Evolutionary conservation across 805 yeast genomes (phyloP).

Genomic region (Priceomyces melissophilus): DNA sequence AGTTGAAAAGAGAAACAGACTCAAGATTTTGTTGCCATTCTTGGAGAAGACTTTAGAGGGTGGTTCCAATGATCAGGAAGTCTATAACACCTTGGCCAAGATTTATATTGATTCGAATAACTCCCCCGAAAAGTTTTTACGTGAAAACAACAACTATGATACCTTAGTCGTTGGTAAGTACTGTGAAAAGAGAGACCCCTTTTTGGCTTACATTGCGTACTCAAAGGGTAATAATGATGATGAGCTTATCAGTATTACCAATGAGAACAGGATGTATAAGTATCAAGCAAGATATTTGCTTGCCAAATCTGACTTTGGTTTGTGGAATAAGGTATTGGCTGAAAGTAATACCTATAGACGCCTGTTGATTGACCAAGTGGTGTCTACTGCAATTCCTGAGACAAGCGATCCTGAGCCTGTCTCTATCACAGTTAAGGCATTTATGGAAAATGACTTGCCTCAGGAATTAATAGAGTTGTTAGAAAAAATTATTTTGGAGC

Average conservation of each 20-base stretch:
- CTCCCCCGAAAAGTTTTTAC: constrained; percentile 93
- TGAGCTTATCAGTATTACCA: constrained; percentile 87
- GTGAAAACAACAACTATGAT: constrained; percentile 86
- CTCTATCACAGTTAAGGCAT: constrained; percentile 89
- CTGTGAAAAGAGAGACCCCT: constrained; percentile 99
- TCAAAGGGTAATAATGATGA: constrained; percentile 91
- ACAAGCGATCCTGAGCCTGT: constrained; percentile 89
- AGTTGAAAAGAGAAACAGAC: constrained; percentile 94
- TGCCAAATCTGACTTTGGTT: constrained; percentile 75
- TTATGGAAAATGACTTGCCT: constrained; percentile 93
- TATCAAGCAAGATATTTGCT: constrained; percentile 97
- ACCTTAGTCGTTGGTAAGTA: constrained; percentile 95
- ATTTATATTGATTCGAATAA: constrained; percentile 97
- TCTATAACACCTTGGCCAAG: constrained; percentile 92
- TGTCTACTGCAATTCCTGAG: constrained; percentile 95
- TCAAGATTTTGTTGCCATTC: constrained; percentile 88
- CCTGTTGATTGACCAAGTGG: constrained; percentile 88
- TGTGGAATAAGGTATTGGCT: constrained; percentile 79
- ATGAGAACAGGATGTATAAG: constrained; percentile 96
- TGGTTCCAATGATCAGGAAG: constrained; percentile 86
- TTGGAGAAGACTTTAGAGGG: constrained; percentile 81
- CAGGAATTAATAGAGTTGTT: constrained; percentile 88
- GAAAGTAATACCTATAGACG: constrained; percentile 83
- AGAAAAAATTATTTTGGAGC: constrained; percentile 94
- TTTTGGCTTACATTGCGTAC: constrained; percentile 94